Evolutionary conservation across 805 yeast genomes (phyloP), one percentile per base, ranked within the genome.

Genomic region (Candida manassasensis): DNA sequence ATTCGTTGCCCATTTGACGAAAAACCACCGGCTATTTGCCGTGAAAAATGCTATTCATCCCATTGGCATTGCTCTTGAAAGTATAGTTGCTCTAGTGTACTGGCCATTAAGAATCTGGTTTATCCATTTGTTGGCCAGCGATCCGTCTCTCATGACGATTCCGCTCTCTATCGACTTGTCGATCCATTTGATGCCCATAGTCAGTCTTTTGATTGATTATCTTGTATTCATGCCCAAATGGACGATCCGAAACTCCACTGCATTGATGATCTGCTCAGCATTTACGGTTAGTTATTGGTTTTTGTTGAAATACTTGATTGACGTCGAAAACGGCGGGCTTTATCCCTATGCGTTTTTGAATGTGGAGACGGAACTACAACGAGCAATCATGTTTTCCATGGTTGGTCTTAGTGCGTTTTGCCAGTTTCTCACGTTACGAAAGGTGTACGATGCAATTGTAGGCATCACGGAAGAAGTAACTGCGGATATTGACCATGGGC

Each of bases 291-390:
- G 60, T 2, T 82, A 82, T 53, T 81, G 83, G 75, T 48, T 57
- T 29, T 67, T 69, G 53, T 59, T 82, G 36, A 69, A 71, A 38
- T 32, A 47, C 6, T 52, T 79, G 39, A 61, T 81, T 16, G 73
- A 70, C 37, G 57, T 70, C 21, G 61, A 63, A 14, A 50, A 42
- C 16, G 73, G 73, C 6, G 79, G 71, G 2, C 61, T 55, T 12
- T 81, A 75, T 45, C 90, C 90, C 0, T 82, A 82, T 49, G 83
- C 80, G 6, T 82, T 82, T 49, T 59, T 82, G 47, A 73, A 81
- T 49, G 81, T 73, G 10, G 65, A 58, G 3, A 61, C 57, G 4
- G 70, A 62, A 21, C 57, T 59, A 7, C 54, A 54, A 14, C 64
- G 83, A 39, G 52, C 64, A 1, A 41, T 67, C 5, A 72, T 81